Conservation (phyloP, 2,329 filamentous ascomycete species). For the Scortechinia acanthostroma region DNA sequence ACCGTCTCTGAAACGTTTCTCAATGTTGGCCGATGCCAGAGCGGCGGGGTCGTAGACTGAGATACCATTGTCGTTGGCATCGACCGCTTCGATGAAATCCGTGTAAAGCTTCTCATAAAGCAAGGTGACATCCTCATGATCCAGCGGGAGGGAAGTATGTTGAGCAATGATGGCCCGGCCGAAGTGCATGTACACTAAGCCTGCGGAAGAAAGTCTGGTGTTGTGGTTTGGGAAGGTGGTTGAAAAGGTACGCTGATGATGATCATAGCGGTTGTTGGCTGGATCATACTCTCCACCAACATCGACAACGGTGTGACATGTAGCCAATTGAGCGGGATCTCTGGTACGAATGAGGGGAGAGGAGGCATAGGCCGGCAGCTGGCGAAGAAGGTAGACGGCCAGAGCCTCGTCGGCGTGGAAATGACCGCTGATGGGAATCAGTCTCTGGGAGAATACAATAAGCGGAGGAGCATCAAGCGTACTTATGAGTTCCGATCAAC, state of each 20-base stretch:
- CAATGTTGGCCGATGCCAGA: constrained; percentile 62
- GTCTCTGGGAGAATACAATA: not conserved
- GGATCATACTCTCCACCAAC: constrained; percentile 93
- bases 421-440: constrained; percentile 50
- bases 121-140: constrained; percentile 53
- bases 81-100: constrained; percentile 88
- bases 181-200: constrained; percentile 93
- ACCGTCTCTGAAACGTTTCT: constrained; percentile 77
- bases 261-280: constrained; percentile 74
- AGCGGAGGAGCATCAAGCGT: not conserved
- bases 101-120: constrained; percentile 86
- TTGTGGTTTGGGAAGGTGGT: constrained; percentile 75
- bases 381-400: constrained; percentile 88
- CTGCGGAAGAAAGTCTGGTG: constrained; percentile 90
- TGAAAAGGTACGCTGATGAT: constrained; percentile 88
- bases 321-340: constrained; percentile 69
- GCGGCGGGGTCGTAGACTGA: constrained; percentile 69
- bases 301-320: constrained; percentile 92
- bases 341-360: constrained; percentile 78
- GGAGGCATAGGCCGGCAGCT: constrained; percentile 72
- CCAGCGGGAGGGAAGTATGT: constrained; percentile 17
- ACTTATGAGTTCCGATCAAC: not conserved
- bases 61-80: constrained; percentile 96
- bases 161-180: constrained; percentile 75
- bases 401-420: constrained; percentile 98